Evolutionary conservation across 352 stramenopile genomes (phyloP).

Genomic region (Phytophthora macrochlamydospora): DNA sequence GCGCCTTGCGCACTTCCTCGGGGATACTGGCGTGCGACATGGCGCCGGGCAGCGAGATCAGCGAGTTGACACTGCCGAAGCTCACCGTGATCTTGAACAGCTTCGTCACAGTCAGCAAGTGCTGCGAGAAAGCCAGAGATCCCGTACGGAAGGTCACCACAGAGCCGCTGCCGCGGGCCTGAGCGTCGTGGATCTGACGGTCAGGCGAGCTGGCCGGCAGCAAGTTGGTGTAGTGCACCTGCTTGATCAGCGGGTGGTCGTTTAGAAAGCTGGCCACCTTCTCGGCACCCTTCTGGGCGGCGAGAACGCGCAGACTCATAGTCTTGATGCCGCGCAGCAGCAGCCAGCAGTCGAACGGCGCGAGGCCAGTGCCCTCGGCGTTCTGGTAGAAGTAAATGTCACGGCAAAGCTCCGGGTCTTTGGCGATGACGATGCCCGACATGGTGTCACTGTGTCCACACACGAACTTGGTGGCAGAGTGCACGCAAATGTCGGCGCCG

Average conservation of each 20-base stretch:
- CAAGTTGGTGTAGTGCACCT: slow-evolving; percentile 94
- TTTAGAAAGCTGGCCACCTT: slow-evolving; percentile 90
- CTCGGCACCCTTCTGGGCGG: slow-evolving; percentile 89
- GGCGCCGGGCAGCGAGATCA: slow-evolving; percentile 91
- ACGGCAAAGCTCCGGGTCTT: slow-evolving; percentile 76
- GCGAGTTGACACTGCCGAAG: slow-evolving; percentile 93
- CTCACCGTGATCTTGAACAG: slow-evolving; percentile 95
- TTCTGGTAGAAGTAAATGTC: slow-evolving; percentile 93
- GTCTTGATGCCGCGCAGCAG: slow-evolving; percentile 91
- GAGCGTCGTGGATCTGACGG: slow-evolving; percentile 84
- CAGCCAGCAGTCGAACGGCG: slow-evolving; percentile 92
- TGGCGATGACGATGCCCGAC: slow-evolving; percentile 92
- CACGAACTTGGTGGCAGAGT: slow-evolving; percentile 98
- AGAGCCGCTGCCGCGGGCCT: slow-evolving; percentile 86
- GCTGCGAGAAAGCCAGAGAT: slow-evolving; percentile 86
- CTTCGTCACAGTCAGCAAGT: slow-evolving; percentile 92
- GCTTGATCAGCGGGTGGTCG: slow-evolving; percentile 80
- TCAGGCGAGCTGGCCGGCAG: slow-evolving; percentile 60
- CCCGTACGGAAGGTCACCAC: slow-evolving; percentile 92
- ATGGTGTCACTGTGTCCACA: slow-evolving; percentile 97
- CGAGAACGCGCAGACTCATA: slow-evolving; percentile 84
- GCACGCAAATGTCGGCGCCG: slow-evolving; percentile 96
- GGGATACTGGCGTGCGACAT: slow-evolving; percentile 97
- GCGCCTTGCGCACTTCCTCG: slow-evolving; percentile 88
- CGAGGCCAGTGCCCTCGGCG: slow-evolving; percentile 86